Evolutionary conservation across 2,329 filamentous ascomycete genomes (phyloP).

Genomic region (Colletotrichum lentis): DNA sequence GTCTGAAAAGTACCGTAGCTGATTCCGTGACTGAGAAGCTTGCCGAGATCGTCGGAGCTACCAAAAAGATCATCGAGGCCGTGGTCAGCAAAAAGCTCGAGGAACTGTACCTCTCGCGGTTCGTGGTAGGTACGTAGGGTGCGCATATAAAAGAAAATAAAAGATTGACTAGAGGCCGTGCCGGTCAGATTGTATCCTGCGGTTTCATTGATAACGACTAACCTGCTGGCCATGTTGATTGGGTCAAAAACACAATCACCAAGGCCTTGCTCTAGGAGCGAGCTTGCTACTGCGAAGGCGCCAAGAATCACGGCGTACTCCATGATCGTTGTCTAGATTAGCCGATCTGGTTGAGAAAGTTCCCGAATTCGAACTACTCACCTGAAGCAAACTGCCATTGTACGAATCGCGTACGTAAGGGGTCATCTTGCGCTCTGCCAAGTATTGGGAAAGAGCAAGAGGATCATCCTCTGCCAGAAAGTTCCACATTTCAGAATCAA

Average conservation of each 20-base stretch:
- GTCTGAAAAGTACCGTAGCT: not conserved
- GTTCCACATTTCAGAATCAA: rapidly evolving
- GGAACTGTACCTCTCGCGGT: not conserved
- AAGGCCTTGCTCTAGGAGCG: not conserved
- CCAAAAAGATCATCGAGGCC: not conserved
- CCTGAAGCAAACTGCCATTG: not conserved
- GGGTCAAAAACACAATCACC: not conserved
- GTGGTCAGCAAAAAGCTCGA: not conserved
- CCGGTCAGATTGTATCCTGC: too few relatives aligned
- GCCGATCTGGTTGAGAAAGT: not conserved
- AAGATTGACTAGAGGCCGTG: not conserved
- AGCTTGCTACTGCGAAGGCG: not conserved
- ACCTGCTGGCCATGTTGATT: rapidly evolving
- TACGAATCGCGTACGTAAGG: not conserved
- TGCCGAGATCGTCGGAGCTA: rapidly evolving
- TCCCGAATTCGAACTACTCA: rapidly evolving
- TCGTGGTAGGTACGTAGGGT: too few relatives aligned
- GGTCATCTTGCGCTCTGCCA: not conserved
- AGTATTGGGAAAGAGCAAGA: not conserved
- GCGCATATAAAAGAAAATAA: too few relatives aligned
- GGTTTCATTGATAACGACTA: not conserved
- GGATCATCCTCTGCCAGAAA: not conserved
- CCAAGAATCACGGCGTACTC: rapidly evolving
- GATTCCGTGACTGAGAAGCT: rapidly evolving
- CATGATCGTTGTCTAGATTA: not conserved